phyloP scores from a whole-genome alignment of 139 green algal species.

The Parachlorella kessleri region DNA sequence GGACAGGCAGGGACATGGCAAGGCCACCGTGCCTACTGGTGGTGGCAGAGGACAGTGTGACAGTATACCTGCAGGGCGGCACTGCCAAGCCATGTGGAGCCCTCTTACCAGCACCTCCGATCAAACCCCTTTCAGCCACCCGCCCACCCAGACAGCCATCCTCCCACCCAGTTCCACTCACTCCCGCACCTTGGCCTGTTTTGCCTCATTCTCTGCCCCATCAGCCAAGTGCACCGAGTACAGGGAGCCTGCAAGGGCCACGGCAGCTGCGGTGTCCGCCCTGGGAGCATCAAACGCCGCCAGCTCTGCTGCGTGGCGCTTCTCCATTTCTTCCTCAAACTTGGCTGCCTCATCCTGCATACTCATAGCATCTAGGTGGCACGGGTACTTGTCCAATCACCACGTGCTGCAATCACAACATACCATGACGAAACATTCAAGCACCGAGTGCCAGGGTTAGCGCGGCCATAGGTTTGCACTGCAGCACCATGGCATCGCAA shows the following conservation, averaged over 20 bases:
- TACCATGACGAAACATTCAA: too few relatives aligned
- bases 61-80: neutral
- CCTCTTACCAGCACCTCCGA: neutral
- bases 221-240: slow-evolving; percentile 24
- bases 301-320: slow-evolving; percentile 63
- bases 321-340: slow-evolving; percentile 56
- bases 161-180: too few relatives aligned
- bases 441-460: too few relatives aligned
- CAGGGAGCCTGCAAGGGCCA: slow-evolving; percentile 25
- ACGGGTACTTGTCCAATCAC: too few relatives aligned
- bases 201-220: slow-evolving; percentile 9
- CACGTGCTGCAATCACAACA: too few relatives aligned
- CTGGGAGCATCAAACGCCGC: slow-evolving; percentile 54
- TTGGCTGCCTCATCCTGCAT: slow-evolving; percentile 64
- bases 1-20: too few relatives aligned
- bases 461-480: too few relatives aligned
- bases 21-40: too few relatives aligned
- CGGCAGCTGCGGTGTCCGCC: slow-evolving; percentile 11
- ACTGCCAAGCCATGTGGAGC: neutral
- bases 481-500: too few relatives aligned
- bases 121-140: too few relatives aligned
- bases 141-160: too few relatives aligned
- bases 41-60: neutral
- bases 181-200: slow-evolving; percentile 29
- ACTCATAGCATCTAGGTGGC: too few relatives aligned